Percentiles rank a stretch among this genome's conserved stretches.
These are phyloP conservation scores for Didymella sp. DNA, from an alignment of 2,329 filamentous ascomycete genomes.

Conservation along the genomic window DNA sequence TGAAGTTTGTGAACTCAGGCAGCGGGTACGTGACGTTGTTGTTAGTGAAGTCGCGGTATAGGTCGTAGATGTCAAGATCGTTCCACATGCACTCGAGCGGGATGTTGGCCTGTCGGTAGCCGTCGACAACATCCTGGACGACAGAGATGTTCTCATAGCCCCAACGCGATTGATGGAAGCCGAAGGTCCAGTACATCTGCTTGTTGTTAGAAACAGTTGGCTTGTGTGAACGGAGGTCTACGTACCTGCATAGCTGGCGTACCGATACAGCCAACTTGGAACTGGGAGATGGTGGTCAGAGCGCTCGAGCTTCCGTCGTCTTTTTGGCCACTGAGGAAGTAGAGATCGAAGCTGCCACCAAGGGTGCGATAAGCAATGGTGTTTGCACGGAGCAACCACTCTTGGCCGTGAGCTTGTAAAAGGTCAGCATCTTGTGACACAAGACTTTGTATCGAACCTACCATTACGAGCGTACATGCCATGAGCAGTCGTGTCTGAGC, in stretches of 20 bases:
- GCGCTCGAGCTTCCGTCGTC: constrained; percentile 68
- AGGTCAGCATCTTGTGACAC: background rate
- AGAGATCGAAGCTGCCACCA: constrained; percentile 77
- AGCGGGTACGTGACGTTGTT: constrained; percentile 59
- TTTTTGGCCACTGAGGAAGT: constrained; percentile 74
- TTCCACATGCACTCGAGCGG: constrained; percentile 55
- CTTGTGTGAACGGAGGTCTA: too few species aligned
- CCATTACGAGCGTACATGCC: constrained; percentile 27
- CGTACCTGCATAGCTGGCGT: constrained; percentile 77
- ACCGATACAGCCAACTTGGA: constrained; percentile 69
- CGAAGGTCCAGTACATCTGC: constrained; percentile 66
- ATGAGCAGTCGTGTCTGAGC: constrained; percentile 15
- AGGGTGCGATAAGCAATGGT: constrained; percentile 74
- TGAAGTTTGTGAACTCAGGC: constrained; percentile 55
- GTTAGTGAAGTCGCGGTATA: constrained; percentile 64
- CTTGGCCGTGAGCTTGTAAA: constrained; percentile 69
- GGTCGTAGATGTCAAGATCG: constrained; percentile 45
- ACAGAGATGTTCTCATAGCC: constrained; percentile 63
- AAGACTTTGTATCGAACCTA: background rate
- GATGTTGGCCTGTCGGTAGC: constrained; percentile 61
- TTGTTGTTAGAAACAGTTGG: background rate
- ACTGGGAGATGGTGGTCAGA: constrained; percentile 54
- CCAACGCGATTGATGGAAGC: constrained; percentile 82
- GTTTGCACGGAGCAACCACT: constrained; percentile 68
- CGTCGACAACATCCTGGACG: constrained; percentile 52